These are phyloP conservation scores for Periconia macrospinosa DNA, from an alignment of 2,329 filamentous ascomycete genomes.

Conservation along the genomic window DNA sequence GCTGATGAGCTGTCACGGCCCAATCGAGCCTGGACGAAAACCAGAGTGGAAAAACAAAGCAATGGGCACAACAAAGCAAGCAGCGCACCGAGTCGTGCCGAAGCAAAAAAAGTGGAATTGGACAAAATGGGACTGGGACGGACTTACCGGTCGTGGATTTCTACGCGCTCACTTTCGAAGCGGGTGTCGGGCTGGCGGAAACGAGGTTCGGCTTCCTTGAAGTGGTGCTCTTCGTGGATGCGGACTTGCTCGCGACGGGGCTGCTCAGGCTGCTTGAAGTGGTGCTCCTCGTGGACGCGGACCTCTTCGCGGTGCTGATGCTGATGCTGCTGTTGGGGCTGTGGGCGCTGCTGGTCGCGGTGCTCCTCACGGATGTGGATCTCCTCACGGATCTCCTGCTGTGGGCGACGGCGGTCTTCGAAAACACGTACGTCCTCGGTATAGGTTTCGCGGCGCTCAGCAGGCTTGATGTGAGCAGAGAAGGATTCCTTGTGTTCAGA, in stretches of 20 bases:
- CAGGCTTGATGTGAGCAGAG: conserved; percentile 51
- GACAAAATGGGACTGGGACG: no score
- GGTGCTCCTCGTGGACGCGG: conserved; percentile 38
- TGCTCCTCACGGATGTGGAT: conserved; percentile 38
- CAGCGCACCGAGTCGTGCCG: neutral
- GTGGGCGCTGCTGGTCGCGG: conserved; percentile 15
- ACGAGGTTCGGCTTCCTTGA: conserved; percentile 22
- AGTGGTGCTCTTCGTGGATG: conserved; percentile 38
- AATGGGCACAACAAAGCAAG: neutral
- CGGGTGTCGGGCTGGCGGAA: neutral
- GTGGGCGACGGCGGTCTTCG: conserved; percentile 67
- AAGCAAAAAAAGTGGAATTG: conserved; percentile 1
- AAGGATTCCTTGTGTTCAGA: conserved; percentile 68
- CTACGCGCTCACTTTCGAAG: conserved; percentile 20
- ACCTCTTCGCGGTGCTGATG: conserved; percentile 33
- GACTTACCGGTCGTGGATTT: conserved; percentile 37
- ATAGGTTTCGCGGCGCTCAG: conserved; percentile 58
- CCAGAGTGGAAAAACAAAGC: conserved; percentile 27
- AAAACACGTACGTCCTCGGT: conserved; percentile 74
- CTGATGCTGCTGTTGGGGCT: conserved; percentile 7
- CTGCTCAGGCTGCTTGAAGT: conserved; percentile 28
- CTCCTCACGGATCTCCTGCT: conserved; percentile 31
- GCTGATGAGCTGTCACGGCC: conserved; percentile 22
- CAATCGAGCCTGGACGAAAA: neutral
- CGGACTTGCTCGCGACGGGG: conserved; percentile 31